Percentiles rank a stretch among this genome's conserved stretches.
phyloP scores from a whole-genome alignment of 805 yeast genomes.

The Yarrowia bubula region DNA sequence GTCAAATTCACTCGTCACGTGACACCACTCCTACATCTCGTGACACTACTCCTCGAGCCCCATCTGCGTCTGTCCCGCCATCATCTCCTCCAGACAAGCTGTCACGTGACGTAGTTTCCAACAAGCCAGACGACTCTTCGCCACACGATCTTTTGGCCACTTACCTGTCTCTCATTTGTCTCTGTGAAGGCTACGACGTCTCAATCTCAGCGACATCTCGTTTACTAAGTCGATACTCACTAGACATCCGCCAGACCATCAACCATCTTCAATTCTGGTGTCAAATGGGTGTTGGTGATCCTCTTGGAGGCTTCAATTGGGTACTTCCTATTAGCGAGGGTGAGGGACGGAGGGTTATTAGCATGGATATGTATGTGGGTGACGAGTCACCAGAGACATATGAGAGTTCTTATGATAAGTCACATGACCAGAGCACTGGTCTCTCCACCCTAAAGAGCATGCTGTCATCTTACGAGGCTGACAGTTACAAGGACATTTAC shows the following conservation, averaged over 20 bases:
- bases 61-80: not conserved
- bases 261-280: conserved; percentile 40
- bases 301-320: conserved; percentile 39
- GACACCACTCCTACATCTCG: not conserved
- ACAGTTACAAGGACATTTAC: not conserved
- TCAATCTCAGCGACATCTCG: not conserved
- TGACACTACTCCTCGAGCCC: not conserved
- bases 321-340: conserved; percentile 31
- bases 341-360: conserved; percentile 30
- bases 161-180: not conserved
- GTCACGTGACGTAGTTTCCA: not conserved
- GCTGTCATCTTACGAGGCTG: not conserved
- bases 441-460: not conserved
- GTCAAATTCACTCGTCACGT: too few species aligned
- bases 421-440: not conserved
- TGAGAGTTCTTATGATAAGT: too few species aligned
- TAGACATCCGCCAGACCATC: conserved; percentile 29
- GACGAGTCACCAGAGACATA: not conserved
- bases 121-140: too few species aligned
- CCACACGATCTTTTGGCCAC: not conserved
- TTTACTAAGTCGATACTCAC: not conserved
- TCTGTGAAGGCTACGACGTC: conserved; percentile 8
- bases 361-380: conserved; percentile 26
- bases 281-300: conserved; percentile 40
- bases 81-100: not conserved